Base-by-base conservation (phyloP, 1,139 yeast species). In the Candida tetrigidarum region DNA sequence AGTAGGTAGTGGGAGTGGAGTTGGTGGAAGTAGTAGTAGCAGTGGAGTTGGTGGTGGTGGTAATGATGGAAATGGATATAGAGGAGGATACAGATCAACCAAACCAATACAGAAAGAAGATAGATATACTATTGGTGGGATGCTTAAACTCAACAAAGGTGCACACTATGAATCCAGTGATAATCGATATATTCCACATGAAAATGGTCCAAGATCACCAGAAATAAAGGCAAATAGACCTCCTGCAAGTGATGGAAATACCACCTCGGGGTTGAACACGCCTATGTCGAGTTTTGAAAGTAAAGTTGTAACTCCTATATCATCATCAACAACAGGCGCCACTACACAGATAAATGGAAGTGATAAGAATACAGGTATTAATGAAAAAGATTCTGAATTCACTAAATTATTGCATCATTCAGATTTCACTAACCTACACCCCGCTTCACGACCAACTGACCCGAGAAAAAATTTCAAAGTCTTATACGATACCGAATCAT, bases 401-500 rank as follows among this genome's bases (percentile, higher is more conserved):
- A 49, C 64, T 14, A 62, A 57, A 42, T 59, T 73, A 15, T 51
- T 62, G 39, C 71, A 71, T 46, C 76, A 71, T 52, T 34, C 47
- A 1, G 72, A 66, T 41, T 51, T 55, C 48, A 50, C 53, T 28
- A 32, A 46, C 16, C 36, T 50, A 19, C 44, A 55, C 28, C 50
- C 57, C 16, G 45, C 47, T 33, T 23, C 49, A 18, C 42, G 54
- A 41, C 46, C 49, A 1, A 47, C 56, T 4, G 69, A 66, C 32
- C 41, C 51, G 3, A 52, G 52, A 38, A 74, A 67, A 50, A 66
- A 75, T 62, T 67, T 65, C 56, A 64, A 66, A 47, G 80, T 80
- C 2, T 42, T 68, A 2, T 81, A 80, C 52, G 93, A 87, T 50
- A 91, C 88, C 5, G 89, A 84, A 43, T 49, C 58, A 10, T 69